Evolutionary conservation across 2,329 filamentous ascomycete genomes (phyloP).

Genomic region (Zasmidium angulare): DNA sequence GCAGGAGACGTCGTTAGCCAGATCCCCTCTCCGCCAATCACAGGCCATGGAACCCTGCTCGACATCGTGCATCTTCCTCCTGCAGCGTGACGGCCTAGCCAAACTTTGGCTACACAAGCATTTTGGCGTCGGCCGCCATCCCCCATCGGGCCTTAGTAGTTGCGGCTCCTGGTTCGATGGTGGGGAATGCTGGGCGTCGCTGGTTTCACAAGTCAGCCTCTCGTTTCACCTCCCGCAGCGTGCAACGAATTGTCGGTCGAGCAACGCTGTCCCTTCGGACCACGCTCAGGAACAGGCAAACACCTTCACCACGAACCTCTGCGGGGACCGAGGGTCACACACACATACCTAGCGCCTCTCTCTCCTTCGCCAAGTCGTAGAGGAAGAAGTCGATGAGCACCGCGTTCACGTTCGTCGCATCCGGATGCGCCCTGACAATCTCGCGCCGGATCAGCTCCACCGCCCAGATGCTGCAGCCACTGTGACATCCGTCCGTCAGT

Average conservation of each 20-base stretch:
- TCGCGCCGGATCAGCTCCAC: slow-evolving; percentile 84
- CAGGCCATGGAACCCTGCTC: background rate
- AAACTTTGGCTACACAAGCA: slow-evolving; percentile 2
- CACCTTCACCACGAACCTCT: background rate
- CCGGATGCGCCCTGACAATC: slow-evolving; percentile 72
- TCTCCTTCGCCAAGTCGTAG: slow-evolving; percentile 89
- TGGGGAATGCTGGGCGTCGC: slow-evolving; percentile 19
- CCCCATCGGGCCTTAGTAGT: slow-evolving; percentile 14
- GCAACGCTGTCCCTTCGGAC: background rate
- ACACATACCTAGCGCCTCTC: slow-evolving; percentile 57
- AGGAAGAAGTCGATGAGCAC: slow-evolving; percentile 96
- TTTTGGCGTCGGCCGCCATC: background rate
- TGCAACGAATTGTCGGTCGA: slow-evolving; percentile 6
- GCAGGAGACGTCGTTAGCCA: background rate
- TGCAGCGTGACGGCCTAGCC: background rate
- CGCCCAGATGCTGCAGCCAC: slow-evolving; percentile 91
- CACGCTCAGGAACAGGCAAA: slow-evolving; percentile 1
- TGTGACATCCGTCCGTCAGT: slow-evolving; percentile 1
- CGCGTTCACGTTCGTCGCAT: slow-evolving; percentile 68
- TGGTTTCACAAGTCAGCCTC: slow-evolving; percentile 16
- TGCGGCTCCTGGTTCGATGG: slow-evolving; percentile 19
- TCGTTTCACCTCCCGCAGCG: slow-evolving; percentile 8
- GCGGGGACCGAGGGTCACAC: background rate
- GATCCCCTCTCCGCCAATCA: background rate
- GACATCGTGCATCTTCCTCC: slow-evolving; percentile 2